These are phyloP conservation scores for Neoboletus magnificus DNA, from an alignment of 768 basidiomycete genomes.

Conservation along the genomic window DNA sequence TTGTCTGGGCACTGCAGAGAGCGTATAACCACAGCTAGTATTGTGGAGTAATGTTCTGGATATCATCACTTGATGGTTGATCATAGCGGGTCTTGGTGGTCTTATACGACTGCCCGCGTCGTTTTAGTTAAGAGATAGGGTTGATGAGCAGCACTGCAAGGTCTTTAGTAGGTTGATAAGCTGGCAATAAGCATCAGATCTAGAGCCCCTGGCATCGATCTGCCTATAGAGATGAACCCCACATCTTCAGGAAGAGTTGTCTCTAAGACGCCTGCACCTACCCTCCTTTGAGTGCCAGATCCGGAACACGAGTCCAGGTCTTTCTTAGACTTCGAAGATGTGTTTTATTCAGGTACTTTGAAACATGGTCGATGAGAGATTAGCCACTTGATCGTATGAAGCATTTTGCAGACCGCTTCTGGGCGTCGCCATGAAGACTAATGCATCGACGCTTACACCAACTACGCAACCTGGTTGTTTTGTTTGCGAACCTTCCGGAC, in stretches of 20 bases:
- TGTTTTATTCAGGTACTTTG: neutral
- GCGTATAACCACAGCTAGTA: neutral
- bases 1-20: neutral
- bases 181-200: too few species aligned
- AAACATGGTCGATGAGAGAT: neutral
- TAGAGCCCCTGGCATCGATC: neutral
- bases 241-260: too few species aligned
- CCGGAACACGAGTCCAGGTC: neutral
- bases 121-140: neutral
- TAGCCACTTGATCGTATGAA: neutral
- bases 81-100: neutral
- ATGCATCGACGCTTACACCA: neutral
- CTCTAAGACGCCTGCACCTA: neutral
- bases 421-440: neutral
- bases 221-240: neutral
- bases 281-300: neutral
- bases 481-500: too few species aligned
- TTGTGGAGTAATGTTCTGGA: neutral
- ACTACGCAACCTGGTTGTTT: neutral
- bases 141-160: neutral
- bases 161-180: too few species aligned
- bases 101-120: neutral
- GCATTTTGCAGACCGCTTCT: neutral
- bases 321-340: neutral
- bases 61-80: neutral